phyloP scores from a whole-genome alignment of 2,329 filamentous ascomycete genomes.

The Sporothrix variecibatus region DNA sequence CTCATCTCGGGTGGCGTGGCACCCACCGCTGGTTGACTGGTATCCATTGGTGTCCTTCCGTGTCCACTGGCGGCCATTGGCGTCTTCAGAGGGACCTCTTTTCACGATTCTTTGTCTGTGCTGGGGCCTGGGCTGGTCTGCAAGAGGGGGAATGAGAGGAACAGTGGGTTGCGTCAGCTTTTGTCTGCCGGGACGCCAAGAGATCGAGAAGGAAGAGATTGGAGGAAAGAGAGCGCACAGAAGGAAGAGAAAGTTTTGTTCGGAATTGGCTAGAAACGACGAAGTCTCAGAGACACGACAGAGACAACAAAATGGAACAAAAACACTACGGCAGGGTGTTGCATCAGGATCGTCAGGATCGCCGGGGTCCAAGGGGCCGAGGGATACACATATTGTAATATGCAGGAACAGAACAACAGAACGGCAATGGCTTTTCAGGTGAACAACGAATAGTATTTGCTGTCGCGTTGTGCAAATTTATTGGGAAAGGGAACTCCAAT shows the following conservation, averaged over 20 bases:
- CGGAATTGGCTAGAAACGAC: background rate
- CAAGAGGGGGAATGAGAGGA: background rate
- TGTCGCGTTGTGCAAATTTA: too few relatives aligned
- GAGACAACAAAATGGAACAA: background rate
- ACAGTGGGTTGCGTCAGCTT: slow-evolving; percentile 15
- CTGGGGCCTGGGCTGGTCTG: slow-evolving; percentile 8
- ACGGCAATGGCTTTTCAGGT: background rate
- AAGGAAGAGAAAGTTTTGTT: background rate
- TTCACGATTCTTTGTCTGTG: background rate
- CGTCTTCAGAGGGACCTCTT: background rate
- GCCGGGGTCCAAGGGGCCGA: background rate
- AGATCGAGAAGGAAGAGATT: slow-evolving; percentile 2
- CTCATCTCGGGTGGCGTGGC: slow-evolving; percentile 17
- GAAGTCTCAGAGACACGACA: background rate
- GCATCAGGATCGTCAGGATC: slow-evolving; percentile 20
- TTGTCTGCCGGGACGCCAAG: slow-evolving; percentile 17
- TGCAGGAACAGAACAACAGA: background rate
- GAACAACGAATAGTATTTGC: background rate
- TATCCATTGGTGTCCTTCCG: background rate
- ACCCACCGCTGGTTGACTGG: background rate
- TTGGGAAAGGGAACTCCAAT: background rate
- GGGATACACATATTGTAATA: background rate
- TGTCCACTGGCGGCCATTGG: background rate
- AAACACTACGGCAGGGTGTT: slow-evolving; percentile 10
- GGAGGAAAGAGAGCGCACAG: background rate